A percentile compares a stretch with the other conserved stretches of the same genome.
These are phyloP conservation scores for Ilex asprella DNA, from an alignment of 257 asterid species.

Conservation along the genomic window DNA sequence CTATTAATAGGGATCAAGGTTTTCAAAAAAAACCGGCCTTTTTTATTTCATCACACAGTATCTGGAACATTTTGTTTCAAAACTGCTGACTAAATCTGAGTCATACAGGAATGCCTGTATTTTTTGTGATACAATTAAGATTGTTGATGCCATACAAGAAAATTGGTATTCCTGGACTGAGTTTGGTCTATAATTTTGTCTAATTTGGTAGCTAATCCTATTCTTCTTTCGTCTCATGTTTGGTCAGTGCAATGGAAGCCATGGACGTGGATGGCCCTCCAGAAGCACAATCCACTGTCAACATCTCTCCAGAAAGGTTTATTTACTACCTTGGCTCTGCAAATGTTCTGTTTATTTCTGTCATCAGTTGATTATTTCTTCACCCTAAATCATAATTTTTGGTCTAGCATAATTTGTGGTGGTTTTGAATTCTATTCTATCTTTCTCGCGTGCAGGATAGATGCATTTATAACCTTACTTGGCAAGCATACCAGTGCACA, in stretches of 20 bases:
- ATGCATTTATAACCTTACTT: constrained; percentile 55
- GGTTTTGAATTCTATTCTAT: neutral
- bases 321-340: constrained; percentile 3
- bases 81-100: too few species aligned
- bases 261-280: constrained; percentile 78
- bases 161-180: too few species aligned
- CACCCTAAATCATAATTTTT: neutral
- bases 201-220: neutral
- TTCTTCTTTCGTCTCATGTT: constrained; percentile 7
- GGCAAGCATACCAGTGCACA: constrained; percentile 69
- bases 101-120: too few species aligned
- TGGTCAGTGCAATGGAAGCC: constrained; percentile 44
- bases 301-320: constrained; percentile 48
- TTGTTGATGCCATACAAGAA: too few species aligned
- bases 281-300: constrained; percentile 21
- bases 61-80: too few species aligned
- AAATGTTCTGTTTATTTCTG: neutral
- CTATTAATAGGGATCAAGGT: too few species aligned
- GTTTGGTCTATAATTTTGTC: too few species aligned
- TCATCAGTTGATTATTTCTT: neutral
- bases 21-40: too few species aligned
- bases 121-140: too few species aligned
- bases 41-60: too few species aligned
- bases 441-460: constrained; percentile 38
- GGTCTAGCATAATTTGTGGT: neutral